Conservation (phyloP, 75 land plant genomes). For the Pinus tabuliformis region DNA sequence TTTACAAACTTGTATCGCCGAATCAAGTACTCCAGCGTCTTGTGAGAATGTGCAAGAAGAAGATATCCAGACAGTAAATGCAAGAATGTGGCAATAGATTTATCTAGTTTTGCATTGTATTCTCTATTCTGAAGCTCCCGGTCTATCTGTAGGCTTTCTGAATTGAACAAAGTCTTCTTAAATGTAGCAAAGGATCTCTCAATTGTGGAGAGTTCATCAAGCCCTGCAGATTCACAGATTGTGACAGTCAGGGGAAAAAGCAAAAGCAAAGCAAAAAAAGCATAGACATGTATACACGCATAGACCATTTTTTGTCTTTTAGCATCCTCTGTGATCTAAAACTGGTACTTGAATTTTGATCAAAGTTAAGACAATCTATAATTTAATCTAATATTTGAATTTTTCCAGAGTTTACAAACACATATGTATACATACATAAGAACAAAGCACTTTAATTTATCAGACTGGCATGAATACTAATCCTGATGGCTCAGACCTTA, state of each 20-base stretch:
- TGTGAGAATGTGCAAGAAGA: slow-evolving; percentile 55
- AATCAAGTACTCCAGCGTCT: slow-evolving; percentile 89
- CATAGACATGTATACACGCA: not conserved
- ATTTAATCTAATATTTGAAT: no score
- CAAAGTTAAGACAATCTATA: no score
- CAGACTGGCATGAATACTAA: no score
- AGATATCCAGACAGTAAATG: slow-evolving; percentile 64
- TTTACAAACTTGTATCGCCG: slow-evolving; percentile 78
- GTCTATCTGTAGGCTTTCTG: slow-evolving; percentile 59
- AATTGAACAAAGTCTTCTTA: slow-evolving; percentile 65
- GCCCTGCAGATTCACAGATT: slow-evolving; percentile 34
- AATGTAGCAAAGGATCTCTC: slow-evolving; percentile 55
- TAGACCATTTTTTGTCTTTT: no score
- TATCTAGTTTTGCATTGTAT: slow-evolving; percentile 59
- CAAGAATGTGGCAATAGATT: slow-evolving; percentile 54
- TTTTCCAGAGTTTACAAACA: no score
- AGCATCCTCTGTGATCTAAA: no score
- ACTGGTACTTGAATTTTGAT: no score
- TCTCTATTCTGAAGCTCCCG: slow-evolving; percentile 63
- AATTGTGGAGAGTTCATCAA: slow-evolving; percentile 41
- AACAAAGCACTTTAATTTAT: no score
- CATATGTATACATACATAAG: no score
- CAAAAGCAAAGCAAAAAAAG: not conserved
- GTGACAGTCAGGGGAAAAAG: not conserved
- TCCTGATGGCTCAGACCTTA: no score